Evolutionary conservation across 208 protist species (phyloP).

Genomic region (Trypanosoma congolense): DNA sequence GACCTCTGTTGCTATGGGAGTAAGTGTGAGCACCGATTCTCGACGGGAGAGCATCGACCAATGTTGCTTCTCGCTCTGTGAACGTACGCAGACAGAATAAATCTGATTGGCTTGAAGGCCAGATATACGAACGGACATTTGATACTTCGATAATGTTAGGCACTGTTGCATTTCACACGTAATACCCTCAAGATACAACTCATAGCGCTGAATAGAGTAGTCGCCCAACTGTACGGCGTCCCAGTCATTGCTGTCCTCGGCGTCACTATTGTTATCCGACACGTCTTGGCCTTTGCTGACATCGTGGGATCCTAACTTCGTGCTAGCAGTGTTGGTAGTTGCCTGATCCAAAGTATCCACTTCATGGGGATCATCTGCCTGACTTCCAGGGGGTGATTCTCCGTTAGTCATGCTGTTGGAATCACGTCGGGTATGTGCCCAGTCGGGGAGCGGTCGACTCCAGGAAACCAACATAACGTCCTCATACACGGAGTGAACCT

Average conservation of each 20-base stretch:
- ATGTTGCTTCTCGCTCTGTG: conserved; percentile 65
- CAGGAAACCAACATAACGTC: conserved; percentile 59
- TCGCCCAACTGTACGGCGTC: conserved; percentile 56
- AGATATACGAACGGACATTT: conserved; percentile 43
- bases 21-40: conserved; percentile 76
- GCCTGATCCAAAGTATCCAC: background rate
- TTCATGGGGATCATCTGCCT: no score
- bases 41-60: conserved; percentile 83
- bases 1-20: conserved; percentile 46
- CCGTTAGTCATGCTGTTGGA: no score
- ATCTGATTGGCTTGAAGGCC: conserved; percentile 74
- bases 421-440: conserved; percentile 16
- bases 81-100: conserved; percentile 79
- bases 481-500: conserved; percentile 75
- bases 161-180: conserved; percentile 38
- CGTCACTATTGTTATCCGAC: background rate
- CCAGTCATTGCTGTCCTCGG: conserved; percentile 6
- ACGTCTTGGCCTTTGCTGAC: background rate
- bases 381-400: no score
- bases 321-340: background rate
- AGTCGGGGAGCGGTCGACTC: conserved; percentile 55
- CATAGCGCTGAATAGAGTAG: conserved; percentile 72
- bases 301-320: background rate
- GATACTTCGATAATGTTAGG: conserved; percentile 48
- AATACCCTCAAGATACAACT: conserved; percentile 71